Conservation (phyloP, 768 basidiomycete species). For the Pleurotus sapidus region DNA sequence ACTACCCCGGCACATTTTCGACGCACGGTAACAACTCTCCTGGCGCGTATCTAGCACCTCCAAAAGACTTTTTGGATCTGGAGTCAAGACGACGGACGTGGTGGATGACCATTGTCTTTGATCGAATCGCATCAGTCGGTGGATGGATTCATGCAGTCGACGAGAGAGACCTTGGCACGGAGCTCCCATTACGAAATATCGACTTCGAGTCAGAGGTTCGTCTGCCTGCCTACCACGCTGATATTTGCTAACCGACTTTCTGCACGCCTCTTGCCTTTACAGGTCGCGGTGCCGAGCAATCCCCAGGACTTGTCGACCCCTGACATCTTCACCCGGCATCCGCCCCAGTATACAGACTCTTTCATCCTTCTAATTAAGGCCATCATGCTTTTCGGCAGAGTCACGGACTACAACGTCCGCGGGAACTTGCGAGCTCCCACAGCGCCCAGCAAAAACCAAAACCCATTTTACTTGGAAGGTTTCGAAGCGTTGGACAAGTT, state of each 20-base stretch:
- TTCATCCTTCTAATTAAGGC: slow-evolving; percentile 81
- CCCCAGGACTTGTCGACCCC: slow-evolving; percentile 68
- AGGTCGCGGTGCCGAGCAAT: slow-evolving; percentile 66
- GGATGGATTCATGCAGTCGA: slow-evolving; percentile 88
- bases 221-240: not conserved
- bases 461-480: slow-evolving; percentile 64
- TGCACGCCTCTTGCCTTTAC: not conserved
- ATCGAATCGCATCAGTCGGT: slow-evolving; percentile 76
- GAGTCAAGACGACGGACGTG: slow-evolving; percentile 80
- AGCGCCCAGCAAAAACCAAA: slow-evolving; percentile 67
- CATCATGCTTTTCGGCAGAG: slow-evolving; percentile 80
- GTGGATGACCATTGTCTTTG: slow-evolving; percentile 91
- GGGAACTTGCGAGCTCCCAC: slow-evolving; percentile 66
- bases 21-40: slow-evolving; percentile 66
- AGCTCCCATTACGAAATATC: slow-evolving; percentile 69
- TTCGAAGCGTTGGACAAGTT: slow-evolving; percentile 72
- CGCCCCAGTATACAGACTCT: slow-evolving; percentile 77
- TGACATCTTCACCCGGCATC: slow-evolving; percentile 69
- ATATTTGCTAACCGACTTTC: slow-evolving; percentile 11
- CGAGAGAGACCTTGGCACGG: slow-evolving; percentile 82
- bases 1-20: slow-evolving; percentile 83
- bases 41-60: slow-evolving; percentile 77
- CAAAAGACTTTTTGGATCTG: slow-evolving; percentile 70
- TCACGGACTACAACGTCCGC: slow-evolving; percentile 84
- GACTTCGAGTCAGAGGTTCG: slow-evolving; percentile 78